These are phyloP conservation scores for Calycina herbarum DNA, from an alignment of 2,329 filamentous ascomycete genomes.

Conservation along the genomic window DNA sequence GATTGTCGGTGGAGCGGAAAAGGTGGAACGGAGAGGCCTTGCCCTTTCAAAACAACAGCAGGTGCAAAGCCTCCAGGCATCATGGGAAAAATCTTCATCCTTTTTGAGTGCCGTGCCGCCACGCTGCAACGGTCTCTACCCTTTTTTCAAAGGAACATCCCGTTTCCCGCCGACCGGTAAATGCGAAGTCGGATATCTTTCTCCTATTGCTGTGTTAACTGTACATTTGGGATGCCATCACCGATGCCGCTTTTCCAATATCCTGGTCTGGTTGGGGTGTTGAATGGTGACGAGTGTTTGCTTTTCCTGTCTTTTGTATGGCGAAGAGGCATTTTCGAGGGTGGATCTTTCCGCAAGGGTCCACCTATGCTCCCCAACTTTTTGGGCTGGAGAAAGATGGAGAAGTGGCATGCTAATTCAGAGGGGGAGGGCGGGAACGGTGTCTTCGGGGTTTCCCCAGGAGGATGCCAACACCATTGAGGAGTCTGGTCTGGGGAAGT, in stretches of 20 bases:
- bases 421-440: background rate
- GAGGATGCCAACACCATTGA: background rate
- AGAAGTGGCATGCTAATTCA: background rate
- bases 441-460: no score
- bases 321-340: background rate
- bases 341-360: background rate
- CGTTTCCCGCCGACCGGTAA: background rate
- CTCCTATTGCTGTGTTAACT: background rate
- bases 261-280: background rate
- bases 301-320: background rate
- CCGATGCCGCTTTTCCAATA: background rate
- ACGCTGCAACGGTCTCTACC: background rate
- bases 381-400: slow-evolving; percentile 3
- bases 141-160: background rate
- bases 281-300: background rate
- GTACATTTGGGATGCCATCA: background rate
- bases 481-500: background rate
- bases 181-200: background rate
- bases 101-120: background rate
- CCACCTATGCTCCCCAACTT: slow-evolving; percentile 1
- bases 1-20: background rate
- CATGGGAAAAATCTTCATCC: background rate
- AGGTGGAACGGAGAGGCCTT: background rate
- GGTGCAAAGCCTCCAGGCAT: no score
- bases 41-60: no score